A percentile compares a stretch with the other conserved stretches of the same genome.
These are phyloP conservation scores for Simmondsia chinensis DNA, from an alignment of 148 eudicot species.

Conservation along the genomic window DNA sequence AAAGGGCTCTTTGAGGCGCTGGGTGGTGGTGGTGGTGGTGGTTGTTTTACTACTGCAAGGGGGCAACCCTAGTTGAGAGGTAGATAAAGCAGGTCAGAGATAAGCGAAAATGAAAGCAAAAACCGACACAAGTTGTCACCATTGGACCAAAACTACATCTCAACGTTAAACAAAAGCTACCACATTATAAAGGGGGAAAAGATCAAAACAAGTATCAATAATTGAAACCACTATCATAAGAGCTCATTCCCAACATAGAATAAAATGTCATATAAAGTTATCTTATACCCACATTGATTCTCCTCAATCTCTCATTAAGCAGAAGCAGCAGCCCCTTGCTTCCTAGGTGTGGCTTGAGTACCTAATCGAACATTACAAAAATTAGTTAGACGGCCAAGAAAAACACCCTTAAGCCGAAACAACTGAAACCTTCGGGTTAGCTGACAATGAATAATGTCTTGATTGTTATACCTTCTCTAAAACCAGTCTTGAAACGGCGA, in stretches of 20 bases:
- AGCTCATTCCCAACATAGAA: slow-evolving; percentile 1
- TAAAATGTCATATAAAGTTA: not conserved
- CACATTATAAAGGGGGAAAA: too few relatives aligned
- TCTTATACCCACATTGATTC: slow-evolving; percentile 4
- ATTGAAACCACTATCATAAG: not conserved
- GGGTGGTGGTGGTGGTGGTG: too few relatives aligned
- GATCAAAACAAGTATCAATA: too few relatives aligned
- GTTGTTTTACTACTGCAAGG: too few relatives aligned
- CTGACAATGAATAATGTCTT: too few relatives aligned
- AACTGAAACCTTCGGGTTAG: not conserved
- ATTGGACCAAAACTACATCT: too few relatives aligned
- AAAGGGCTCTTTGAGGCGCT: too few relatives aligned
- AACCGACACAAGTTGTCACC: too few relatives aligned
- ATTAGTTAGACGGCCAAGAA: not conserved
- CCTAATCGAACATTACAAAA: slow-evolving; percentile 21
- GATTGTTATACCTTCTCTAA: slow-evolving; percentile 82
- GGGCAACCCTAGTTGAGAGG: too few relatives aligned
- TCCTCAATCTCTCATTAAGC: slow-evolving; percentile 16
- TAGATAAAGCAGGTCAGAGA: too few relatives aligned
- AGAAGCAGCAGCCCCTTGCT: slow-evolving; percentile 50
- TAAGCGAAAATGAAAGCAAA: too few relatives aligned
- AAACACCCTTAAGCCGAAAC: not conserved
- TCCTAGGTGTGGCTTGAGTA: slow-evolving; percentile 86
- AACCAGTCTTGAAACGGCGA: slow-evolving; percentile 79
- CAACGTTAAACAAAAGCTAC: too few relatives aligned